These are phyloP conservation scores for Astragalus membranaceus DNA, from an alignment of 306 rosid genomes.

Conservation along the genomic window DNA sequence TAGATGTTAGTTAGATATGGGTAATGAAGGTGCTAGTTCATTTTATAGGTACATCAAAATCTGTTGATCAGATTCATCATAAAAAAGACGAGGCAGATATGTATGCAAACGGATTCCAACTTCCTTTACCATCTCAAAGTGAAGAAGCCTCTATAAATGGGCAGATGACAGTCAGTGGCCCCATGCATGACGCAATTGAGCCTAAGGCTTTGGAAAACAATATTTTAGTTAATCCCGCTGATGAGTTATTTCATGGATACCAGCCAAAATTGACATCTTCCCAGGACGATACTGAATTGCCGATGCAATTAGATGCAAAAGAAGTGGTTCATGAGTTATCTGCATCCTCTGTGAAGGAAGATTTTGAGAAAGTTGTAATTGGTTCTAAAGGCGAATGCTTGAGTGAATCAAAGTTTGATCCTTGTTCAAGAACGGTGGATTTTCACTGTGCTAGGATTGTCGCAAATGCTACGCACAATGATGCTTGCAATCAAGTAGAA, in stretches of 20 bases:
- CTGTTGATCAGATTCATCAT: not conserved
- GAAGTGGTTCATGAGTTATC: constrained; percentile 15
- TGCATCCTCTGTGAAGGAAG: constrained; percentile 18
- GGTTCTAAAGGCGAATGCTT: not conserved
- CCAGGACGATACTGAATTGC: constrained; percentile 3
- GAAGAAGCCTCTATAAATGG: constrained; percentile 9
- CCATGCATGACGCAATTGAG: constrained; percentile 16
- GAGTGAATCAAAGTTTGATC: not conserved
- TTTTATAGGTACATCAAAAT: constrained; percentile 30
- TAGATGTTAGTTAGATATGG: not conserved
- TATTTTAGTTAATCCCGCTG: constrained; percentile 18
- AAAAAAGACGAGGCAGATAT: not conserved
- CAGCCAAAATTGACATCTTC: constrained; percentile 17
- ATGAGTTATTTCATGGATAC: constrained; percentile 17
- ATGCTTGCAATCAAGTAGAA: not conserved
- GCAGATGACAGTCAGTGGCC: not conserved
- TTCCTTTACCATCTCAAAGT: constrained; percentile 17
- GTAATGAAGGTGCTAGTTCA: not conserved
- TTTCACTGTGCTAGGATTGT: constrained; percentile 13
- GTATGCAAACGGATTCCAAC: not conserved
- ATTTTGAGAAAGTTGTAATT: constrained; percentile 6
- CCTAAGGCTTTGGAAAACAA: constrained; percentile 4
- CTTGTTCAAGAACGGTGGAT: not conserved
- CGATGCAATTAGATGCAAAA: constrained; percentile 11
- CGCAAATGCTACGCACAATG: constrained; percentile 7